phyloP scores from a whole-genome alignment of 805 yeast genomes.

The Alloascoidea africana region DNA sequence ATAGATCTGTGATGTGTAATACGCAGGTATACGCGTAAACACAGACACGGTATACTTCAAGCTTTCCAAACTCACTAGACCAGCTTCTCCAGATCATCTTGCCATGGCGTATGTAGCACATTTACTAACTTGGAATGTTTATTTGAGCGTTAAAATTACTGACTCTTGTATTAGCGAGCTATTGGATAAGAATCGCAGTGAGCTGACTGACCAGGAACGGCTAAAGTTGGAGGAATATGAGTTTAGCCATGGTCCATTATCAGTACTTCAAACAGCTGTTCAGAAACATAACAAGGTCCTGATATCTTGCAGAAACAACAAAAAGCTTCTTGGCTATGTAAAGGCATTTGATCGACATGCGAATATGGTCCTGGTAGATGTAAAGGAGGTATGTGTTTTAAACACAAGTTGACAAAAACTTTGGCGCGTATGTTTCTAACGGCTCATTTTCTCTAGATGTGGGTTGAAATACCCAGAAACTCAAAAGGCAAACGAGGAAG shows the following conservation, averaged over 20 bases:
- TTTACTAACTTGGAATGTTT: too few relatives aligned
- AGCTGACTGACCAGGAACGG: conserved; percentile 66
- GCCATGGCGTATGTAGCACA: too few relatives aligned
- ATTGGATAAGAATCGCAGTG: conserved; percentile 61
- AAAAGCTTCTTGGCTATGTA: conserved; percentile 77
- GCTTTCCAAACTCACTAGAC: too few relatives aligned
- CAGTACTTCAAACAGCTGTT: conserved; percentile 73
- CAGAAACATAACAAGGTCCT: conserved; percentile 62
- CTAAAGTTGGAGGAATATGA: conserved; percentile 80
- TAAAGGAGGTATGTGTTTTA: conserved; percentile 44
- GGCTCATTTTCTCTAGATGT: conserved; percentile 24
- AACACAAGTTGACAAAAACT: background rate
- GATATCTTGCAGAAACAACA: conserved; percentile 85
- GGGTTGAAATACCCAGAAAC: conserved; percentile 49
- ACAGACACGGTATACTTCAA: too few relatives aligned
- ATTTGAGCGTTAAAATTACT: background rate
- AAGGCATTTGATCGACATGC: conserved; percentile 95
- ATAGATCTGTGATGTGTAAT: background rate
- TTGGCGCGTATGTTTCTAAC: conserved; percentile 2
- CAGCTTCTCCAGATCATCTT: too few relatives aligned
- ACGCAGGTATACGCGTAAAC: background rate
- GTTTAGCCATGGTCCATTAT: conserved; percentile 80
- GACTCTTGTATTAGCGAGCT: conserved; percentile 31
- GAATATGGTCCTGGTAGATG: conserved; percentile 84
- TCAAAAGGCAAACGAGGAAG: conserved; percentile 61